Base-by-base conservation (phyloP, 1,284 basidiomycete genomes). In the Ceratobasidium sp. region DNA sequence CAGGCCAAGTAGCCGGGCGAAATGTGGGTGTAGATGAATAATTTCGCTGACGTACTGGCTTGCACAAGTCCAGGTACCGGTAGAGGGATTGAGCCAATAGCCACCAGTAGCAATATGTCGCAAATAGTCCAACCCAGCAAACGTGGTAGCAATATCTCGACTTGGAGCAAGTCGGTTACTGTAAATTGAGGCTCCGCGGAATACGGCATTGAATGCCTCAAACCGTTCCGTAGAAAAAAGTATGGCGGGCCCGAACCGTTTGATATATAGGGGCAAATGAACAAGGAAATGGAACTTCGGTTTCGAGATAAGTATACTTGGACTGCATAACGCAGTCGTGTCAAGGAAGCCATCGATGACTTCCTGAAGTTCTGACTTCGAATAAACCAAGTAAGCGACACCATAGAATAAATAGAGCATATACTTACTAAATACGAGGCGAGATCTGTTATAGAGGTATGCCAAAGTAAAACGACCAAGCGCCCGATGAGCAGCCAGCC, bases 131-230 rank as follows among this genome's bases (percentile, higher is more conserved):
- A 85, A 81, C 26, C 81, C 81, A 2, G 82, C 83, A 33, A 86
- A 80, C 23, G 82, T 82, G 0, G 56, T 33, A 0, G 85, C 85
- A 79, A 87, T 87, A 75, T 88, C 84, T 18, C 81, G 78, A 7
- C 42, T 53, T 28, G 78, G 71, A 3, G 72, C 55, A 40, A 82
- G 83, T 53, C 60, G 80, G 71, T 81, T 81, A 44, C 64, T 78
- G 18, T 78, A 60, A 20, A 80, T 79, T 28, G 84, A 85, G 60
- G 84, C 85, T 2, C 83, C 44, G 0, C 85, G 83, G 71, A 88
- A 87, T 0, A 87, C 80, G 0, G 81, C 81, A 80, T 88, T 87
- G 79, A 83, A 88, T 18, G 81, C 85, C 77, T 87, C 85, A 76
- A 84, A 87, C 1, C 81, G 69, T 77, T 88, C 86, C 0, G 86